These are phyloP conservation scores for Physcia stellaris DNA, from an alignment of 495 filamentous ascomycete genomes.

Conservation along the genomic window DNA sequence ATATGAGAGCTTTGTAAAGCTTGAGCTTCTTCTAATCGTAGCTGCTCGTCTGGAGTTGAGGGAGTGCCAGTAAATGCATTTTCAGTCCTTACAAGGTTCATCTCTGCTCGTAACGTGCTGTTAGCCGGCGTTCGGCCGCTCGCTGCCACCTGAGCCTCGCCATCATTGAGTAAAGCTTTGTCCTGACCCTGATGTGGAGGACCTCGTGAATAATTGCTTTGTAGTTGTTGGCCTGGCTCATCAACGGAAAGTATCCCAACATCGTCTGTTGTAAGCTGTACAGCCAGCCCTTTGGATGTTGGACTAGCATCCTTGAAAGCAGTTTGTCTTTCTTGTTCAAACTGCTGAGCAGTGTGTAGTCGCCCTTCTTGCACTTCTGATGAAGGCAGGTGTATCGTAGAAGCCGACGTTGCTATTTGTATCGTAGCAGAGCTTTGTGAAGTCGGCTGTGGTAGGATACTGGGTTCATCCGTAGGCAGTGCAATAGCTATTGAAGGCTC, in stretches of 20 bases:
- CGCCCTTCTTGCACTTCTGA: constrained; percentile 21
- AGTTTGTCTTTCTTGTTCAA: constrained; percentile 12
- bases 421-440: not conserved
- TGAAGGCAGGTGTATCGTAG: constrained; percentile 20
- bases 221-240: not conserved
- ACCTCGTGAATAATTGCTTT: too few species aligned
- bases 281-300: not conserved
- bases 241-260: not conserved
- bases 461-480: constrained; percentile 5
- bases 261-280: not conserved
- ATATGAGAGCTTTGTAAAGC: constrained; percentile 18
- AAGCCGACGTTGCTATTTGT: not conserved
- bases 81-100: constrained; percentile 5
- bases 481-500: constrained; percentile 1
- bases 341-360: constrained; percentile 17
- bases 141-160: too few species aligned
- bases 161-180: too few species aligned
- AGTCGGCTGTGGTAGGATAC: not conserved
- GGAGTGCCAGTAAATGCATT: constrained; percentile 15
- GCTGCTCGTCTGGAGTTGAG: constrained; percentile 35
- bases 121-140: not conserved
- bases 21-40: constrained; percentile 35
- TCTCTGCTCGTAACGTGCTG: constrained; percentile 4
- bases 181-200: too few species aligned
- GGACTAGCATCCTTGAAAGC: not conserved